Evolutionary conservation across 2,329 filamentous ascomycete species (phyloP).

Genomic region (Xylaria sp.): DNA sequence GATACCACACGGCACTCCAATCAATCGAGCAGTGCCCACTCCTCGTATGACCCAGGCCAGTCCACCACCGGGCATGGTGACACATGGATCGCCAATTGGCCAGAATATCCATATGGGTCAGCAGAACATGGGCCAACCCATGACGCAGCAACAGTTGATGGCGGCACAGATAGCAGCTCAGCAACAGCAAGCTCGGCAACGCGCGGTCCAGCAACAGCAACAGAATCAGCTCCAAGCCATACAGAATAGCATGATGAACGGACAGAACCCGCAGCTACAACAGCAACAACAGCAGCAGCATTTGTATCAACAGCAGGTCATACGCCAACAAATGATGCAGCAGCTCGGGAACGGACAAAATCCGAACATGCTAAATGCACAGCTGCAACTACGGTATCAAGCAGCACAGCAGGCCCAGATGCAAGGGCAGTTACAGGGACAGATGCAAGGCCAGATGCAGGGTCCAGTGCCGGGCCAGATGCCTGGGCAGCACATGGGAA

Average conservation of each 20-base stretch:
- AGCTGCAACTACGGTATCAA: constrained; percentile 45
- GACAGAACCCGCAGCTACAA: constrained; percentile 45
- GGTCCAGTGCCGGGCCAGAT: constrained; percentile 38
- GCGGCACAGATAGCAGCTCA: constrained; percentile 53
- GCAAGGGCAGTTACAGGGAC: constrained; percentile 35
- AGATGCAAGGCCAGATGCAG: constrained; percentile 45
- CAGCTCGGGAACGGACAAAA: constrained; percentile 47
- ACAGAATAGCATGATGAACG: constrained; percentile 41
- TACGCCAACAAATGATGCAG: constrained; percentile 49
- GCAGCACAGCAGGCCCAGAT: constrained; percentile 41
- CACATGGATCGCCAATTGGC: constrained; percentile 61
- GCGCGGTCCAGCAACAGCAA: constrained; percentile 32
- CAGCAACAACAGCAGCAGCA: constrained; percentile 38
- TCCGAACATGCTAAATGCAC: constrained; percentile 46
- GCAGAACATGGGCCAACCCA: constrained; percentile 41
- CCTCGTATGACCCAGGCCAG: constrained; percentile 68
- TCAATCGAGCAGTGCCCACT: constrained; percentile 59
- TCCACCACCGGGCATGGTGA: constrained; percentile 64
- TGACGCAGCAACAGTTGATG: constrained; percentile 46
- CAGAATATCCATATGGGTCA: constrained; percentile 60
- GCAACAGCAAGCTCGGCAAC: constrained; percentile 43
- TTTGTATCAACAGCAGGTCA: constrained; percentile 46
- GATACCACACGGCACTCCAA: constrained; percentile 64
- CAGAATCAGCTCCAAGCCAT: constrained; percentile 39
- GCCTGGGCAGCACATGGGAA: constrained; percentile 49